These are phyloP conservation scores for Vararia minispora DNA, from an alignment of 768 basidiomycete genomes.

Conservation along the genomic window DNA sequence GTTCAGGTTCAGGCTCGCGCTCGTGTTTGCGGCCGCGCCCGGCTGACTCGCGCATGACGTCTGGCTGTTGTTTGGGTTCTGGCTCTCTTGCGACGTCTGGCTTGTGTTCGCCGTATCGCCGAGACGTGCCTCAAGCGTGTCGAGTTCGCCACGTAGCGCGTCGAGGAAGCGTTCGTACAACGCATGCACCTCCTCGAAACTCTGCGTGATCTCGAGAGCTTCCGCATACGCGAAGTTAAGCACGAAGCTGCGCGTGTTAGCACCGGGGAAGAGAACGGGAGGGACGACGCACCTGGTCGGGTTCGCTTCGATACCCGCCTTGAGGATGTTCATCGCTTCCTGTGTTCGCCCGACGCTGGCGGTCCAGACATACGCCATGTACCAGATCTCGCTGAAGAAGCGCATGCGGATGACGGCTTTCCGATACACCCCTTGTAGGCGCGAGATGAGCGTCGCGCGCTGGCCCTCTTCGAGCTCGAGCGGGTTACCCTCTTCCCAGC, in stretches of 20 bases:
- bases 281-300: constrained; percentile 47
- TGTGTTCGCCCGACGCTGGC: constrained; percentile 63
- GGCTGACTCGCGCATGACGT: constrained; percentile 2
- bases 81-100: not conserved
- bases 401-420: constrained; percentile 89
- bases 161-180: constrained; percentile 66
- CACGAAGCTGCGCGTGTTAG: constrained; percentile 47
- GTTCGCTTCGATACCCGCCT: constrained; percentile 81
- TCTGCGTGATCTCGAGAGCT: constrained; percentile 47
- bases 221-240: constrained; percentile 89
- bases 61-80: constrained; percentile 2
- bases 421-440: constrained; percentile 75
- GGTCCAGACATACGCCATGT: constrained; percentile 85
- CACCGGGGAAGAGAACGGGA: constrained; percentile 1
- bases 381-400: constrained; percentile 95
- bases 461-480: constrained; percentile 87
- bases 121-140: constrained; percentile 38
- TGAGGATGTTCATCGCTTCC: constrained; percentile 71
- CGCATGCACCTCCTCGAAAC: constrained; percentile 57
- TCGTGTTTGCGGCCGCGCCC: constrained; percentile 6
- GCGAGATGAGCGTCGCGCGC: constrained; percentile 45
- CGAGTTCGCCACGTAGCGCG: constrained; percentile 52
- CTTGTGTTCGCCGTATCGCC: constrained; percentile 12
- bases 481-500: constrained; percentile 94
- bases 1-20: constrained; percentile 1